Conservation (phyloP, 129 eudicot genomes). For the Centella asiatica region DNA sequence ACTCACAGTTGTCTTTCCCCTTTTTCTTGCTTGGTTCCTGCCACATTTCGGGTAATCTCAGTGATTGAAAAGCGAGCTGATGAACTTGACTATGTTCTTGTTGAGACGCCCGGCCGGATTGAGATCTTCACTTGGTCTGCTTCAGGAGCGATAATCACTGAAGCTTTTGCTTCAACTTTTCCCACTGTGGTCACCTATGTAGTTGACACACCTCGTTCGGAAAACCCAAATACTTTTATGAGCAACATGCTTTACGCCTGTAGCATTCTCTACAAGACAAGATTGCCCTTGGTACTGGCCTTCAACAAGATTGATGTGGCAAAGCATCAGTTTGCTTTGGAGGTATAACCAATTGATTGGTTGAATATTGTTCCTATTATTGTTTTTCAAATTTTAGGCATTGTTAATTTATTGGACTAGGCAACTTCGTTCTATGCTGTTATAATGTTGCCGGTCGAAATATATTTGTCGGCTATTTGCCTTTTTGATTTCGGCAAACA, state of each 20-base stretch:
- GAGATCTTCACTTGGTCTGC: slow-evolving; percentile 99
- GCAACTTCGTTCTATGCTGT: neutral
- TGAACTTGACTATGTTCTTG: slow-evolving; percentile 89
- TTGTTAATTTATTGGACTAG: neutral
- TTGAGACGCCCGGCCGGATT: slow-evolving; percentile 97
- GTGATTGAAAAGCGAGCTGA: slow-evolving; percentile 85
- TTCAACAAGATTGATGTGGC: slow-evolving; percentile 96
- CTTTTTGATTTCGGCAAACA: neutral
- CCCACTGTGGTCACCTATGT: slow-evolving; percentile 89
- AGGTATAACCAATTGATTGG: slow-evolving; percentile 33
- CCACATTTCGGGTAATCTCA: slow-evolving; percentile 51
- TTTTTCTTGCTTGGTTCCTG: neutral
- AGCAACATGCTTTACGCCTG: slow-evolving; percentile 99
- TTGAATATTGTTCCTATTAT: neutral
- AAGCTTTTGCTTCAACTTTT: slow-evolving; percentile 94
- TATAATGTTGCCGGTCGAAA: too few relatives aligned
- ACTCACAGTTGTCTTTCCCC: neutral
- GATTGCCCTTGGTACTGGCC: slow-evolving; percentile 71
- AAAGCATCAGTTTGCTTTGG: slow-evolving; percentile 84
- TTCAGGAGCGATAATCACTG: slow-evolving; percentile 90
- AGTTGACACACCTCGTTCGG: slow-evolving; percentile 92
- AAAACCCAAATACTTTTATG: slow-evolving; percentile 84
- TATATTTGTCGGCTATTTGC: too few relatives aligned
- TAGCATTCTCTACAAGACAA: slow-evolving; percentile 92
- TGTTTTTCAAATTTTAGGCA: neutral